Evolutionary conservation across 257 asterid genomes (phyloP), one percentile per base, ranked within the genome.

Genomic region (Capsicum baccatum): DNA sequence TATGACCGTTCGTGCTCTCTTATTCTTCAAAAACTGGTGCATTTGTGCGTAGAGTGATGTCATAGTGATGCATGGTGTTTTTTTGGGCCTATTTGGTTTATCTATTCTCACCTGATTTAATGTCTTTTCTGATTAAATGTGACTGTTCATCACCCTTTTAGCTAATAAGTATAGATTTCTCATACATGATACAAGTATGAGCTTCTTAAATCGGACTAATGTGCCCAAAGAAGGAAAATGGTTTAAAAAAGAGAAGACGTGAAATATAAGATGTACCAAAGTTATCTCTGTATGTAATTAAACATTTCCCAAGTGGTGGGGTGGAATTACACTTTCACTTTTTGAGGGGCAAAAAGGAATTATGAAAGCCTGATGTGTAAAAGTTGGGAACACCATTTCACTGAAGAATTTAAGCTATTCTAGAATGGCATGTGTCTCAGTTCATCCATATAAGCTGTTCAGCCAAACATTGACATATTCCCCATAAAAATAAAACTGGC

Each of bases 221-320:
- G 11, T 68, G 19, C 78, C 78, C 52, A 68, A 68, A 68, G 78
- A 39, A 68, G 76, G 50, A 37, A 52, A 15, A 68, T 37, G 15
- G 50, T 26, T 26, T 26, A 26, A 26, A 26, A 26, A 37, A 26
- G 33, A 6, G 12, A 33, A 37, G 12, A 67, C 39, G 26, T 15
- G 54, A 68, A 26, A 68, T 52, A 68, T 68, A 39, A 15, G 78
- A 39, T 39, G 78, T 39, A 67, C n/a, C 48, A 35, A 13, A 8
- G 54, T 37, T 15, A 42, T 68, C 54, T 68, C 10, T 8, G 42
- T 63, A 63, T 21, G 12, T 68, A 42, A 13, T 68, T 68, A 39
- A 52, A 39, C 78, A 68, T 15, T 48, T 26, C 50, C 76, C 26
- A 5, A 26, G 19, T 16, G 64, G 26, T 16, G 26, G 60, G 19